A percentile compares a stretch with the other conserved stretches of the same genome.
These are phyloP conservation scores for Sungouiella blattae DNA, from an alignment of 805 yeast species.

Conservation along the genomic window DNA sequence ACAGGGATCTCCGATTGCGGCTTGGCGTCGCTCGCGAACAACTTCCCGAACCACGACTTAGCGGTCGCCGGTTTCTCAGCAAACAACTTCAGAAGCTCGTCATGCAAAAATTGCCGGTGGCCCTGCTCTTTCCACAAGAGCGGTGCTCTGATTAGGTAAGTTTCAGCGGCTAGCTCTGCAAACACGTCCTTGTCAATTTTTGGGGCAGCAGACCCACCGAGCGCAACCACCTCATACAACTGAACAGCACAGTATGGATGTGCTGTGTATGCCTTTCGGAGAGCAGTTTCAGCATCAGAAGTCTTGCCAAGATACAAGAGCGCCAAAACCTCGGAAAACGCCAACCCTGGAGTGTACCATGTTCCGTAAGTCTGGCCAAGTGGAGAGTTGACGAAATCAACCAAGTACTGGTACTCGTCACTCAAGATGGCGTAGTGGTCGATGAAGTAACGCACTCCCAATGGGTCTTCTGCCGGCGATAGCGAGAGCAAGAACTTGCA, in stretches of 20 bases:
- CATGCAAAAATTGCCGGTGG: slow-evolving; percentile 46
- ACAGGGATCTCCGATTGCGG: slow-evolving; percentile 43
- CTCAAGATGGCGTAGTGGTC: slow-evolving; percentile 73
- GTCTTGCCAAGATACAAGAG: slow-evolving; percentile 40
- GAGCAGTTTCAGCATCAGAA: slow-evolving; percentile 44
- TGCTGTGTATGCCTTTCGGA: slow-evolving; percentile 47
- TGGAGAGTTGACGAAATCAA: slow-evolving; percentile 55
- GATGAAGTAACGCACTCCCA: slow-evolving; percentile 78
- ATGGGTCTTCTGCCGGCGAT: slow-evolving; percentile 76
- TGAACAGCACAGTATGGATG: slow-evolving; percentile 58
- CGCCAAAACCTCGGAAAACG: slow-evolving; percentile 66
- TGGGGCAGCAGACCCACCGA: slow-evolving; percentile 12
- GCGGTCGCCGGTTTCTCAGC: neutral
- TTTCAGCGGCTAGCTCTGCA: slow-evolving; percentile 45
- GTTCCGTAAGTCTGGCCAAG: slow-evolving; percentile 52
- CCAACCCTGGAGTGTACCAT: slow-evolving; percentile 73
- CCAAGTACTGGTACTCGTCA: slow-evolving; percentile 60
- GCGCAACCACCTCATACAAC: slow-evolving; percentile 48
- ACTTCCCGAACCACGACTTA: slow-evolving; percentile 10
- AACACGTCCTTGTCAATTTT: slow-evolving; percentile 19
- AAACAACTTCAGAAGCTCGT: slow-evolving; percentile 31
- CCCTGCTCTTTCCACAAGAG: slow-evolving; percentile 50
- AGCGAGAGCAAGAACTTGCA: slow-evolving; percentile 67
- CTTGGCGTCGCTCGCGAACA: slow-evolving; percentile 7
- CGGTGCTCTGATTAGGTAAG: slow-evolving; percentile 57